These are phyloP conservation scores for Pseudoscleropodium purum DNA, from an alignment of 225 moss, liverwort and hornwort genomes.

Conservation along the genomic window DNA sequence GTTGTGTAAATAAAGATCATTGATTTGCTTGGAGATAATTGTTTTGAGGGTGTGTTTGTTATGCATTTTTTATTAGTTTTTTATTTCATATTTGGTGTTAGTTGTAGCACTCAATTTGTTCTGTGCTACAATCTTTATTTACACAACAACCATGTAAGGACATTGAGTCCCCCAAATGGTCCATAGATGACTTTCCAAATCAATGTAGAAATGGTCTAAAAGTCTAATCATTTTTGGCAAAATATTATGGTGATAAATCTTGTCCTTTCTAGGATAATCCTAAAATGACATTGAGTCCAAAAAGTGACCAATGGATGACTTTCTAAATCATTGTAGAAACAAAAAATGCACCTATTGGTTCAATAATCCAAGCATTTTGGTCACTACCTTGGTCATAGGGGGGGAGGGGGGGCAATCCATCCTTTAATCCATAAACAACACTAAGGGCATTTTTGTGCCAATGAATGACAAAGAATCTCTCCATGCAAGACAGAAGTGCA, in stretches of 20 bases:
- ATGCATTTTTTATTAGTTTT: too few relatives aligned
- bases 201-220: background rate
- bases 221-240: background rate
- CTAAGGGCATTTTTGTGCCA: too few relatives aligned
- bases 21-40: too few relatives aligned
- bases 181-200: background rate
- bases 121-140: too few relatives aligned
- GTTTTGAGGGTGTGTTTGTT: too few relatives aligned
- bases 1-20: too few relatives aligned
- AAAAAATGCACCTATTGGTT: background rate
- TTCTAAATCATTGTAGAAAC: background rate
- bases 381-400: background rate
- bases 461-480: too few relatives aligned
- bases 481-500: too few relatives aligned
- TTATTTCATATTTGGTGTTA: too few relatives aligned
- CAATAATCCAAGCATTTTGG: accelerated
- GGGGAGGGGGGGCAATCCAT: too few relatives aligned
- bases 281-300: accelerated
- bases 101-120: too few relatives aligned
- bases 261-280: accelerated
- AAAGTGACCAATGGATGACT: background rate
- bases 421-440: too few relatives aligned
- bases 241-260: background rate
- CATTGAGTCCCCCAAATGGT: background rate
- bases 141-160: background rate